A percentile compares a stretch with the other conserved stretches of the same genome.
Evolutionary conservation across 2,329 filamentous ascomycete species (phyloP).

Genomic region (Penicillium sp.): DNA sequence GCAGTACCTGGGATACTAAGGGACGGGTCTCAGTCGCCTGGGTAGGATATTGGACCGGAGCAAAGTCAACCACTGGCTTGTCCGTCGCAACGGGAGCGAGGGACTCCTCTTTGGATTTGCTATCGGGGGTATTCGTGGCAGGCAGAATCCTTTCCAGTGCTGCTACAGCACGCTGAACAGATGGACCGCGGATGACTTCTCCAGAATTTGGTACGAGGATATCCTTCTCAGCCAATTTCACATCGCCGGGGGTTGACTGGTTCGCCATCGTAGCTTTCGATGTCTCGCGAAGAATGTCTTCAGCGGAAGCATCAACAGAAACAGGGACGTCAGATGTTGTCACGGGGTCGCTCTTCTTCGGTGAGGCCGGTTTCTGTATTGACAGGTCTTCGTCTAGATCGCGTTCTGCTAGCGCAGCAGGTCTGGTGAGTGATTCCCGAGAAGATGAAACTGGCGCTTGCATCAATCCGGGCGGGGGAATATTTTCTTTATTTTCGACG

Average conservation of each 20-base stretch:
- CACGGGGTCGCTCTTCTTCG: background rate
- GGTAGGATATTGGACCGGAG: background rate
- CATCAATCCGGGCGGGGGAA: slow-evolving; percentile 14
- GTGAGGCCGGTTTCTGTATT: background rate
- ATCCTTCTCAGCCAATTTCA: background rate
- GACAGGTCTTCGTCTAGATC: slow-evolving; percentile 11
- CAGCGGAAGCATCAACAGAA: background rate
- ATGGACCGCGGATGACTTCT: too few species aligned
- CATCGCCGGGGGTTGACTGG: background rate
- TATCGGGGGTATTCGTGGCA: background rate
- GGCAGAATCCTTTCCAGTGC: background rate
- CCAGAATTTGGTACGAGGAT: background rate
- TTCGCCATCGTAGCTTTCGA: background rate
- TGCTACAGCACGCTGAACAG: background rate
- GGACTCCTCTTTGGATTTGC: background rate
- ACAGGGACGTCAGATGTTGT: background rate
- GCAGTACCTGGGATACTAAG: background rate
- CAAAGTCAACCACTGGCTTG: background rate
- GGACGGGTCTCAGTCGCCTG: background rate
- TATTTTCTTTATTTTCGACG: slow-evolving; percentile 25
- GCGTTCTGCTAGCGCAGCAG: slow-evolving; percentile 14
- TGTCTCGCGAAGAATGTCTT: background rate
- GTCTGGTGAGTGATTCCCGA: slow-evolving; percentile 5
- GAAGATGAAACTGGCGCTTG: slow-evolving; percentile 3
- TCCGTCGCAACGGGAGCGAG: background rate